Evolutionary conservation across 305 asterid genomes (phyloP), one percentile per base, ranked within the genome.

Genomic region (Fraxinus platypoda): DNA sequence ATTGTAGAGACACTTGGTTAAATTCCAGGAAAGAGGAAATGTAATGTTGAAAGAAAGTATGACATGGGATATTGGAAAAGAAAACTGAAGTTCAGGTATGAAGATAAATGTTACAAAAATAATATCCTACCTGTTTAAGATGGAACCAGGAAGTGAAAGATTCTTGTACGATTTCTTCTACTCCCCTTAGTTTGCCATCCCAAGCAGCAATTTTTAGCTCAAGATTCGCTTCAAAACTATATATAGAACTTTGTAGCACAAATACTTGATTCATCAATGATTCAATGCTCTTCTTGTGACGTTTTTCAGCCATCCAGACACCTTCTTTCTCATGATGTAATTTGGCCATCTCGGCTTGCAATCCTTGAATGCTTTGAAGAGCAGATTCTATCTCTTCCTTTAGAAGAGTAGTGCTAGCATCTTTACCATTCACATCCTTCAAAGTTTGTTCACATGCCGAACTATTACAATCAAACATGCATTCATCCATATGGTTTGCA

Each of bases 311-410:
- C 70, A 83, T 86, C 82, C 82, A 75, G 81, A 91, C 78, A 83
- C 88, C 90, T 80, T 92, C 91, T 87, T 91, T 94, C 90, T 91
- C 98, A 52, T 35, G 46, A n/a, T 64, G 85, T 88, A 93, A 78
- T 82, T 76, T 86, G 81, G 85, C 90, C 92, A 94, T 91, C 91
- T 94, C 94, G 43, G 88, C 86, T 87, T 92, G 89, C 89, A 96
- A 89, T 74, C 85, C 92, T 87, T 94, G 87, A 83, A 94, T 90
- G 86, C 93, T 89, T 83, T 85, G 85, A 70, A 93, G 91, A 74
- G 97, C 93, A 83, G 86, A 87, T 88, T 91, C 95, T 41, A 93
- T 86, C 91, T 94, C 99, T 83, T 88, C 90, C 89, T 90, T 92
- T 82, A 95, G 87, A 81, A 91, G 94, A 86, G 82, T 54, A 82